These are phyloP conservation scores for Stylosanthes scabra DNA, from an alignment of 331 rosid genomes.

Conservation along the genomic window DNA sequence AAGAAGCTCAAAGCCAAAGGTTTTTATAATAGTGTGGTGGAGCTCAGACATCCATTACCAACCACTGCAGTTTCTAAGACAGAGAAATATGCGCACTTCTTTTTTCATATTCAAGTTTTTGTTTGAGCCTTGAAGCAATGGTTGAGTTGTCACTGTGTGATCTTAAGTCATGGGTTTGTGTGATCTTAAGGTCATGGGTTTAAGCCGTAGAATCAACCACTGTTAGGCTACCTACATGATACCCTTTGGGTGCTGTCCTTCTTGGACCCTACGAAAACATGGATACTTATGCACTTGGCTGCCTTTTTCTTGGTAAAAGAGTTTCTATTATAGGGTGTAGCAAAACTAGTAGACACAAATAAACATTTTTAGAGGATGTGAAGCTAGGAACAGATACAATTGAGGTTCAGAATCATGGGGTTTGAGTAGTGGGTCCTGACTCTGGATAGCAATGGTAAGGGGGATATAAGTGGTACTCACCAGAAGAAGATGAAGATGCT, in stretches of 20 bases:
- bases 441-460: neutral
- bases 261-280: no score
- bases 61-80: neutral
- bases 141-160: no score
- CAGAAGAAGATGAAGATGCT: neutral
- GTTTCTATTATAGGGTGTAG: neutral
- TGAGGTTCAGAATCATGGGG: slow-evolving; percentile 2
- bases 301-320: neutral
- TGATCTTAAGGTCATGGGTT: no score
- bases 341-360: neutral
- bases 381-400: neutral
- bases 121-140: no score
- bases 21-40: slow-evolving; percentile 4
- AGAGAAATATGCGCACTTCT: neutral
- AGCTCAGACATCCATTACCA: neutral
- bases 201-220: no score
- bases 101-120: neutral
- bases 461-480: neutral
- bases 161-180: no score
- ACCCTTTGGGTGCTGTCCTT: no score
- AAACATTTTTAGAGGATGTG: neutral
- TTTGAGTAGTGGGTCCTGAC: neutral
- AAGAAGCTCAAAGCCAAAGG: slow-evolving; percentile 4
- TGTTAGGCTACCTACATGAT: no score
- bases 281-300: no score